A percentile compares a stretch with the other conserved stretches of the same genome.
phyloP scores from a whole-genome alignment of 768 basidiomycete genomes.

The Pholiota molesta region DNA sequence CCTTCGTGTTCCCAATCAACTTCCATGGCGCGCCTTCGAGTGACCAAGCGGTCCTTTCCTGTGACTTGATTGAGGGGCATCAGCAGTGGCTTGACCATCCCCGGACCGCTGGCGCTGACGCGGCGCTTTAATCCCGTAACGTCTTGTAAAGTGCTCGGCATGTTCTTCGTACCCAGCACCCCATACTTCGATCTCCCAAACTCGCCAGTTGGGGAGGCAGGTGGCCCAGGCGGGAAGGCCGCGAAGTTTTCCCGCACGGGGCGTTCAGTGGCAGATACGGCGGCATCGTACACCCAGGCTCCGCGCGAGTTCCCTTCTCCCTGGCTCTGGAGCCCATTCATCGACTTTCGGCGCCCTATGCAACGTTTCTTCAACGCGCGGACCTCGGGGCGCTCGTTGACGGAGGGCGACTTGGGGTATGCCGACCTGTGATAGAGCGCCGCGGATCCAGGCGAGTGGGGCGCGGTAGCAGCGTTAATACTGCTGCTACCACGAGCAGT shows the following conservation, averaged over 20 bases:
- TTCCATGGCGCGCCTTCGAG: conserved; percentile 13
- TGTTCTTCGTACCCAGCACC: conserved; percentile 8
- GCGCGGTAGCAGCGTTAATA: background rate
- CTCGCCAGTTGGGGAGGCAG: conserved; percentile 15
- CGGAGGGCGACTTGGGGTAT: conserved; percentile 1
- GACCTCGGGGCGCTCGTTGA: conserved; percentile 10
- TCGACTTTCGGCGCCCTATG: conserved; percentile 51
- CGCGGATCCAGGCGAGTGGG: background rate
- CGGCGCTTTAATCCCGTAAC: conserved; percentile 15
- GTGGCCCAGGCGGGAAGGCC: conserved; percentile 21
- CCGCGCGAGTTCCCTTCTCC: conserved; percentile 25
- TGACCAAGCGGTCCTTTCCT: conserved; percentile 16
- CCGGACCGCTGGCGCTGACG: conserved; percentile 18
- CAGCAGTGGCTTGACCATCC: conserved; percentile 7
- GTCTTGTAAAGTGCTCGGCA: background rate
- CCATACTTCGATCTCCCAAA: background rate
- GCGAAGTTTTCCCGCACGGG: conserved; percentile 11
- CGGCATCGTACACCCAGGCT: conserved; percentile 56
- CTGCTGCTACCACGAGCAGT: no score
- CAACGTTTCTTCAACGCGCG: conserved; percentile 59
- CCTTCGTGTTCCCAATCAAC: conserved; percentile 4
- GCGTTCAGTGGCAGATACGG: conserved; percentile 44
- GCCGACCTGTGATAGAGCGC: background rate
- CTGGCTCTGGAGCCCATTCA: conserved; percentile 9
- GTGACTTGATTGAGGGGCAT: conserved; percentile 19